These are phyloP conservation scores for Centella asiatica DNA, from an alignment of 129 eudicot species.

Conservation along the genomic window DNA sequence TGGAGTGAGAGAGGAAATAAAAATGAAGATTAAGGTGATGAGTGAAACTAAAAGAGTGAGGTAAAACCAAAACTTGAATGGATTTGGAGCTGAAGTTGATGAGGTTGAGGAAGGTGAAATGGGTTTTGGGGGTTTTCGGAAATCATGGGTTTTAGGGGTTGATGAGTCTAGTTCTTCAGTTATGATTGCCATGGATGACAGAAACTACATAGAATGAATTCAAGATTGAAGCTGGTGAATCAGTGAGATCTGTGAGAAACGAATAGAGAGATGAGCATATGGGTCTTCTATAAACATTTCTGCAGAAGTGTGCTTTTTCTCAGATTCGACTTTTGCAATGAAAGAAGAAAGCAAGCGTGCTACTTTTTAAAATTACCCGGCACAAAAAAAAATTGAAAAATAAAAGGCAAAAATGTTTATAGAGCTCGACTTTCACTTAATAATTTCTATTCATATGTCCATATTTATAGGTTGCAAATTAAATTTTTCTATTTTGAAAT, in stretches of 20 bases:
- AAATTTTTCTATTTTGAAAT: too few species aligned
- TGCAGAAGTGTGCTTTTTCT: not conserved
- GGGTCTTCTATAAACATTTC: not conserved
- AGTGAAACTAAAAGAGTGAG: constrained; percentile 59
- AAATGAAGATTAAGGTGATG: constrained; percentile 43
- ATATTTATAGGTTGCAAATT: too few species aligned
- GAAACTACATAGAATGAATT: not conserved
- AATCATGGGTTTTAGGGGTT: constrained; percentile 10
- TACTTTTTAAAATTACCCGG: too few species aligned
- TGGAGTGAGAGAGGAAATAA: constrained; percentile 39
- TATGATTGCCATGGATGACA: constrained; percentile 51
- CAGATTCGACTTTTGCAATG: not conserved
- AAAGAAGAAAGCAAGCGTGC: too few species aligned
- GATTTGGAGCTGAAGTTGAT: constrained; percentile 31
- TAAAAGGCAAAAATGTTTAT: too few species aligned
- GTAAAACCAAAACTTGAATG: constrained; percentile 86
- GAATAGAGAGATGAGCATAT: not conserved
- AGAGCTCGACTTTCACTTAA: too few species aligned
- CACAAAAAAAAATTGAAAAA: too few species aligned
- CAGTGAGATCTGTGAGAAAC: not conserved
- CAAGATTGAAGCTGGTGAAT: not conserved
- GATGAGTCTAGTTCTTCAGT: constrained; percentile 41
- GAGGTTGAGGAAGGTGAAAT: constrained; percentile 10
- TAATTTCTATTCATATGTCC: too few species aligned
- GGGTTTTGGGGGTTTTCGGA: constrained; percentile 13